Evolutionary conservation across 257 asterid genomes (phyloP).

Genomic region (Solanum verrucosum): DNA sequence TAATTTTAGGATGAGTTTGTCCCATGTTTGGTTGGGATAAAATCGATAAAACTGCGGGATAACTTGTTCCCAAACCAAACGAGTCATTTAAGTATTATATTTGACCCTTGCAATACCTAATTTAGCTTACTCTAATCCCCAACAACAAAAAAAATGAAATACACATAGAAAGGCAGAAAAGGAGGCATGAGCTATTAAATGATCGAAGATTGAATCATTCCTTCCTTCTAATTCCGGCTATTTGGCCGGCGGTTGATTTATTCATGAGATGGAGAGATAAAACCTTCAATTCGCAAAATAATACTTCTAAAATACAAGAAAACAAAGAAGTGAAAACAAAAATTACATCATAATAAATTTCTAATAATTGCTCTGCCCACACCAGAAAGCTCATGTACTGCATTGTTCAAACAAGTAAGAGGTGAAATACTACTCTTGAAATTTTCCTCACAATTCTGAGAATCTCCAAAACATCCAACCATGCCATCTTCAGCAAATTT

Average conservation of each 20-base stretch:
- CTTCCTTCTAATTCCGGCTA: not conserved
- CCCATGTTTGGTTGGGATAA: not conserved
- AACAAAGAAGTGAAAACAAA: not conserved
- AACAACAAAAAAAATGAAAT: not conserved
- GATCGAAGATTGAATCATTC: not conserved
- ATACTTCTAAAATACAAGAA: not conserved
- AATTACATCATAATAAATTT: conserved; percentile 17
- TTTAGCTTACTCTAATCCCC: not conserved
- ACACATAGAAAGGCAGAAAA: not conserved
- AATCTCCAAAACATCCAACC: conserved; percentile 6
- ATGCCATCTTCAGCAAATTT: conserved; percentile 18
- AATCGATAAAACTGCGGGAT: not conserved
- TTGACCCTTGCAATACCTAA: not conserved
- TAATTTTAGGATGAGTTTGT: not conserved
- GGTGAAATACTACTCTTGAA: conserved; percentile 7
- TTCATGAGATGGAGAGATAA: not conserved
- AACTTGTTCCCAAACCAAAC: not conserved
- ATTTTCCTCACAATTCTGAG: conserved; percentile 11
- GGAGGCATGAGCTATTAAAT: not conserved
- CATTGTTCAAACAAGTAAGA: not conserved
- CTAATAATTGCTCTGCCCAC: conserved; percentile 29
- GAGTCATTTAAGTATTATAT: not conserved
- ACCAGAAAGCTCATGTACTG: conserved; percentile 32
- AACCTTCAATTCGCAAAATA: not conserved
- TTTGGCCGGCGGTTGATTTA: not conserved